These are phyloP conservation scores for Pyracantha coccinea DNA, from an alignment of 331 rosid genomes.

Conservation along the genomic window DNA sequence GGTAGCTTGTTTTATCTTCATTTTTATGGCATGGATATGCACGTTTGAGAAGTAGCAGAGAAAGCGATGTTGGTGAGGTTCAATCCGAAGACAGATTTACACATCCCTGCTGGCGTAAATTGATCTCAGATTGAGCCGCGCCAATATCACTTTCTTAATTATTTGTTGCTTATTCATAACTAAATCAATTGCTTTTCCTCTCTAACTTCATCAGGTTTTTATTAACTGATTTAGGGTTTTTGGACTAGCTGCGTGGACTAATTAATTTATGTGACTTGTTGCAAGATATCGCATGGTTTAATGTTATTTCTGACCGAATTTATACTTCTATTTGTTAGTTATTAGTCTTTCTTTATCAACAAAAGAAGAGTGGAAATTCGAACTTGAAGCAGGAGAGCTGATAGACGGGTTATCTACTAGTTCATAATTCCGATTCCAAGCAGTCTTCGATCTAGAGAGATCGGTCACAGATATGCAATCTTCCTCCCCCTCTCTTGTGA, in stretches of 20 bases:
- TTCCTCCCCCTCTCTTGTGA: neutral
- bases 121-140: constrained; percentile 99
- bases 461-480: neutral
- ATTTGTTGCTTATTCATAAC: neutral
- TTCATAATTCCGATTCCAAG: neutral
- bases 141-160: constrained; percentile 88
- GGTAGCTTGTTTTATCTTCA: too few relatives aligned
- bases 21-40: too few relatives aligned
- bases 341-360: neutral
- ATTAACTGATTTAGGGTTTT: too few relatives aligned
- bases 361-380: neutral
- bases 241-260: too few relatives aligned
- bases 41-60: constrained; percentile 19
- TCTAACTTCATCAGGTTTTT: neutral
- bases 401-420: neutral
- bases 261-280: neutral
- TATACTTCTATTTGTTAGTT: neutral
- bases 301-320: neutral
- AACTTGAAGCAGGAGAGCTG: neutral
- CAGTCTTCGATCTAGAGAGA: neutral
- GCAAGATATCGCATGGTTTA: neutral
- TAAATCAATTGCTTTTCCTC: constrained; percentile 12
- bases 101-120: constrained; percentile 34
- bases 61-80: constrained; percentile 99
- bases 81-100: constrained; percentile 98